Evolutionary conservation across 2,329 filamentous ascomycete species (phyloP).

Genomic region (Aspergillus versicolor): DNA sequence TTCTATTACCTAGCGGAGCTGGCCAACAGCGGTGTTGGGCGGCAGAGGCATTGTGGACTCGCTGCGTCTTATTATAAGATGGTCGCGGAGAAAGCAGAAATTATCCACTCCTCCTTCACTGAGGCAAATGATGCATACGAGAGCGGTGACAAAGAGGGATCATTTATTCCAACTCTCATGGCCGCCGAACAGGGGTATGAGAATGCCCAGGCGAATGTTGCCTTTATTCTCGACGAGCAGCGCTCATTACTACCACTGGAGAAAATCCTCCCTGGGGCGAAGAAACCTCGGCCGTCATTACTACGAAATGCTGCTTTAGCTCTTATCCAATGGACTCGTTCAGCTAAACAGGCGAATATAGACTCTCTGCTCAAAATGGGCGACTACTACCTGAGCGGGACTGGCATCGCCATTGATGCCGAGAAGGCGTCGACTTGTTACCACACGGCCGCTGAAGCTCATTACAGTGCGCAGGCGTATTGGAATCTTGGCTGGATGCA

Average conservation of each 20-base stretch:
- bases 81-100: constrained; percentile 71
- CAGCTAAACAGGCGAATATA: constrained; percentile 87
- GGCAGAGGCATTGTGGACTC: constrained; percentile 73
- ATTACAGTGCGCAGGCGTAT: constrained; percentile 89
- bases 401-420: constrained; percentile 69
- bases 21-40: constrained; percentile 74
- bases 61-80: constrained; percentile 81
- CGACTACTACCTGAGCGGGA: constrained; percentile 87
- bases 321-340: constrained; percentile 91
- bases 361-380: constrained; percentile 97
- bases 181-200: constrained; percentile 93
- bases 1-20: constrained; percentile 92
- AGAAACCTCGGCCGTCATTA: constrained; percentile 43
- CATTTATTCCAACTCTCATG: constrained; percentile 78
- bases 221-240: constrained; percentile 76
- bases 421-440: constrained; percentile 94
- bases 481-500: constrained; percentile 99
- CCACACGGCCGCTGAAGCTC: constrained; percentile 83
- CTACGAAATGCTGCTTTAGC: constrained; percentile 65
- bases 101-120: constrained; percentile 71
- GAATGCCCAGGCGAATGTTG: constrained; percentile 83
- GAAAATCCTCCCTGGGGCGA: constrained; percentile 50
- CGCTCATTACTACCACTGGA: constrained; percentile 61
- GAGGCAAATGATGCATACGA: constrained; percentile 84
- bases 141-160: constrained; percentile 73